Base-by-base conservation (phyloP, 2,329 filamentous ascomycete species). In the Alternaria atra region DNA sequence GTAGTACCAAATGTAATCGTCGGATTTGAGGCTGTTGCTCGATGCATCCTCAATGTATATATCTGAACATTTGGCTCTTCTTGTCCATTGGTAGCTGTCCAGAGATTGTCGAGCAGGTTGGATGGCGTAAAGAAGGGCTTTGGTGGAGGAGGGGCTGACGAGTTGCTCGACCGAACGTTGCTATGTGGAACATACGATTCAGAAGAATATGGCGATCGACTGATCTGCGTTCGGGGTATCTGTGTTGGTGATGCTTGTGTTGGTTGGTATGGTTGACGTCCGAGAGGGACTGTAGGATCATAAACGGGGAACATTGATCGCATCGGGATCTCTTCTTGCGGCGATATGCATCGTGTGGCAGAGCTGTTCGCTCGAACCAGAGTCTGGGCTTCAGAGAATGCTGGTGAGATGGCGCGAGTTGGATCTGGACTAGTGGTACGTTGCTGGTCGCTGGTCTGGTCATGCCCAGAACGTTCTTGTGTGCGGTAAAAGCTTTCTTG, bases 251-350 rank as follows among this genome's bases (percentile, higher is more conserved):
- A 88, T 55, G 84, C 80, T 73, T 90, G 87, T 0, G 87, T 89
- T 2, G 91, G 90, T 50, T 85, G 90, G 78, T 94, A 93, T 47
- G 86, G 79, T 72, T 94, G 91, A 58, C 88, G 86, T 56, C 87
- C 83, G 3, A 92, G 84, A 5, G 90, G 83, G 25, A 92, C 74
- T 1, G 84, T 85, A 3, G 88, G 89, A 70, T 94, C 89, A 73
- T 93, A 93, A 30, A 86, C 84, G 7, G 91, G 91, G 69, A 94
- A 94, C 69, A 94, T 93, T 25, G 91, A 93, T 32, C 86, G 85
- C 69, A 91, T 84, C 0, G 84, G 80, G 6, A 80, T 63, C 12
- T 71, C 77, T 61, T 73, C 71, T 53, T 79, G 80, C 60, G 70
- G 68, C 20, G 72, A 71, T 34, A 53, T 64, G 35, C 60, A 68